Evolutionary conservation across 805 yeast genomes (phyloP).

Genomic region (Suhomyces tanzawaensis): DNA sequence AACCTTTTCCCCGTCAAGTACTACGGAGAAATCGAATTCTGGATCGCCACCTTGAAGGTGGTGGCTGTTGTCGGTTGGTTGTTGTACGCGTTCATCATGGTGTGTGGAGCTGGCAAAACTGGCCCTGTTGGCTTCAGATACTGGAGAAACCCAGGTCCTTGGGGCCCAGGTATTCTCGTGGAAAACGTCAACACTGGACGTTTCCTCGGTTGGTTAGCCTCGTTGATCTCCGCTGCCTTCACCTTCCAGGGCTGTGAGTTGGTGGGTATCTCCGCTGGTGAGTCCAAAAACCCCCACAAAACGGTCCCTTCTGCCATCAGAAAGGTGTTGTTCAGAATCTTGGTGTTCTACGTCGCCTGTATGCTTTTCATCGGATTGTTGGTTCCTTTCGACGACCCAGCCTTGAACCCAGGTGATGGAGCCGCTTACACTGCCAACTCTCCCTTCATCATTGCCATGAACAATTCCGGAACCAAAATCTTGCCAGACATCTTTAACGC

Average conservation of each 20-base stretch:
- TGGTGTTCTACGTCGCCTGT: slow-evolving; percentile 62
- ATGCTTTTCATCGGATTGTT: slow-evolving; percentile 67
- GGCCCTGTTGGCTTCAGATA: slow-evolving; percentile 79
- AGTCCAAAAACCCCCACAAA: slow-evolving; percentile 64
- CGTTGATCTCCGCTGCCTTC: slow-evolving; percentile 72
- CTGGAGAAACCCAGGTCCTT: slow-evolving; percentile 78
- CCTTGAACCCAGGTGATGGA: slow-evolving; percentile 31
- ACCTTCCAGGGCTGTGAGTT: slow-evolving; percentile 79
- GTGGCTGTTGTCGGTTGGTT: slow-evolving; percentile 70
- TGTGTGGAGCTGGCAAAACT: slow-evolving; percentile 66
- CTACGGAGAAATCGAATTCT: slow-evolving; percentile 75
- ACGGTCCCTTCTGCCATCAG: slow-evolving; percentile 71
- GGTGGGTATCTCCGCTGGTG: slow-evolving; percentile 75
- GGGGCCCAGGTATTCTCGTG: slow-evolving; percentile 63
- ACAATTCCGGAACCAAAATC: slow-evolving; percentile 62
- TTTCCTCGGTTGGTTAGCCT: slow-evolving; percentile 68
- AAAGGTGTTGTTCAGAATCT: slow-evolving; percentile 64
- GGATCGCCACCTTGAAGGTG: slow-evolving; percentile 68
- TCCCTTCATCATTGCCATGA: slow-evolving; percentile 71
- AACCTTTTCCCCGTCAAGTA: slow-evolving; percentile 67
- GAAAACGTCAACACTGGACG: slow-evolving; percentile 49
- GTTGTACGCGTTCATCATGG: slow-evolving; percentile 65
- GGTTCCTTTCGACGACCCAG: slow-evolving; percentile 66
- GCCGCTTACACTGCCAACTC: slow-evolving; percentile 50
- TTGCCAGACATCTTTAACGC: slow-evolving; percentile 73